Evolutionary conservation across 495 filamentous ascomycete species (phyloP).

Genomic region (Xanthoparmelia taractica): DNA sequence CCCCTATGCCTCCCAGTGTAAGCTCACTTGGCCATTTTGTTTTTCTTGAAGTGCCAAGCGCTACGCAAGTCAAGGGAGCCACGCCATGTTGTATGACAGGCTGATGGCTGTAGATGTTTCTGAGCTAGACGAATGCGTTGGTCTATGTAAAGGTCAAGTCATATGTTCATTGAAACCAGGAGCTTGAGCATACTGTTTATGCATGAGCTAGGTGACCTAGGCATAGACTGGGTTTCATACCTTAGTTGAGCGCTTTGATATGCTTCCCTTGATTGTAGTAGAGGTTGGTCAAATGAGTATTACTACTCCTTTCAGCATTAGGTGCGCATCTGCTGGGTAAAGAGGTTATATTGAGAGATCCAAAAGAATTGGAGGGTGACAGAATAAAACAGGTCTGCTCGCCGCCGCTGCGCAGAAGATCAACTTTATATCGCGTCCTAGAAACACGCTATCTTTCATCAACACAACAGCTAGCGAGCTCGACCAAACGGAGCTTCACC

Average conservation of each 20-base stretch:
- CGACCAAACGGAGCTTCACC: background rate
- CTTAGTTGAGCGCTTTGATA: background rate
- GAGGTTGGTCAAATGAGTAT: background rate
- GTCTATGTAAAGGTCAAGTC: background rate
- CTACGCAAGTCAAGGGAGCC: background rate
- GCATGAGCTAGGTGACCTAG: background rate
- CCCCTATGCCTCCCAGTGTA: background rate
- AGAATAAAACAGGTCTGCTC: background rate
- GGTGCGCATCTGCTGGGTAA: background rate
- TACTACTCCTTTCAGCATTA: background rate
- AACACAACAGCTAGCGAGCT: slow-evolving; percentile 1
- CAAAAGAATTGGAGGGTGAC: background rate
- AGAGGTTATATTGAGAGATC: background rate
- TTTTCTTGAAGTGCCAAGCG: background rate
- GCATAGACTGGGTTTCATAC: background rate
- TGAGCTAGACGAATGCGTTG: background rate
- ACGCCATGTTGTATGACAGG: background rate
- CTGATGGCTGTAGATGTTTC: background rate
- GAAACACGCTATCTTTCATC: background rate
- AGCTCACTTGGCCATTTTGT: background rate
- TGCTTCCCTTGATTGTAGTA: background rate
- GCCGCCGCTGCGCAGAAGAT: background rate
- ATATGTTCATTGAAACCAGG: background rate
- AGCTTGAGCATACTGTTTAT: background rate
- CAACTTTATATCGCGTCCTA: background rate